Percentiles rank a stretch among this genome's conserved stretches.
phyloP scores from a whole-genome alignment of 768 basidiomycete genomes.

The Mrakia blollopis region DNA sequence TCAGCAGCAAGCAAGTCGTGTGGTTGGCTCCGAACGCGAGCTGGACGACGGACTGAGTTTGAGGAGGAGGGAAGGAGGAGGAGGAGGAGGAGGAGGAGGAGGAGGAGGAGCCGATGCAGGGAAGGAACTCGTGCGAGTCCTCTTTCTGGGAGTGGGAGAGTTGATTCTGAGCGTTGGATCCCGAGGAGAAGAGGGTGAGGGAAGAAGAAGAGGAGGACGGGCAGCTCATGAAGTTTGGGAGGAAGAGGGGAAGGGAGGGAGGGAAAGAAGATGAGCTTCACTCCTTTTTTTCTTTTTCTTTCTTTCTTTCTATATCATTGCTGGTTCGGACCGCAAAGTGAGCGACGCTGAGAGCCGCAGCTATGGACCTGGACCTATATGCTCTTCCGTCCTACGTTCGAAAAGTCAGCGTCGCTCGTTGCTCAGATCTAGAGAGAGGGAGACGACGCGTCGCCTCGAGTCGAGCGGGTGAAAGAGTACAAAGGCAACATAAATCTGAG shows the following conservation, averaged over 20 bases:
- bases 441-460: too few species aligned
- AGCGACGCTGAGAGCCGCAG: too few species aligned
- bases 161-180: slow-evolving; percentile 17
- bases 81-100: background rate
- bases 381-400: too few species aligned
- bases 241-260: too few species aligned
- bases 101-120: background rate
- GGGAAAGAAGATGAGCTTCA: too few species aligned
- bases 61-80: slow-evolving; percentile 16
- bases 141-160: background rate
- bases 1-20: background rate
- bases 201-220: background rate
- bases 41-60: background rate
- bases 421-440: too few species aligned
- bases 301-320: too few species aligned
- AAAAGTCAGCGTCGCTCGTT: too few species aligned
- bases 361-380: too few species aligned
- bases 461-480: background rate
- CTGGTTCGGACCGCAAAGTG: too few species aligned
- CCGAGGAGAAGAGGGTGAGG: background rate
- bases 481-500: too few species aligned
- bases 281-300: too few species aligned
- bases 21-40: slow-evolving; percentile 21
- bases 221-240: background rate
- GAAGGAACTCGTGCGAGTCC: slow-evolving; percentile 5